Conservation (phyloP, 202 grass and related monocot species). For the Carex sylvatica region DNA sequence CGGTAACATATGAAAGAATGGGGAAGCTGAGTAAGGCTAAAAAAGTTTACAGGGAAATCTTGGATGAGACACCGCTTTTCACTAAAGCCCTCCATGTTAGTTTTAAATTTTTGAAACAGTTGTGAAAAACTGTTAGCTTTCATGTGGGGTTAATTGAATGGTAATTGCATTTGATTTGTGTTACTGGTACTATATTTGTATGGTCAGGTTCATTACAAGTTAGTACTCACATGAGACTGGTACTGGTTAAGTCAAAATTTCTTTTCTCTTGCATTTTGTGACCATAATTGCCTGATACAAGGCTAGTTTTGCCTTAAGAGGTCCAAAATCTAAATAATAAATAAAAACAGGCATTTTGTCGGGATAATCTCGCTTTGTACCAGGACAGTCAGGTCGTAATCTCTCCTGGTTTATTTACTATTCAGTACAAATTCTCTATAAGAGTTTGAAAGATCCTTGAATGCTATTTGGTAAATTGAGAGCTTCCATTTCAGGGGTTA, state of each 20-base stretch:
- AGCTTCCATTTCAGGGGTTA: slow-evolving; percentile 53
- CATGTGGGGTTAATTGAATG: neutral
- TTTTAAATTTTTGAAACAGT: neutral
- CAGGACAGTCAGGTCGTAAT: neutral
- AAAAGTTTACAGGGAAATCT: slow-evolving; percentile 54
- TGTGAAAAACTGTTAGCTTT: neutral
- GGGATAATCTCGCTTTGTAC: neutral
- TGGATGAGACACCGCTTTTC: slow-evolving; percentile 59
- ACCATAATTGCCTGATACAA: neutral
- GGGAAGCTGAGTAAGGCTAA: slow-evolving; percentile 66
- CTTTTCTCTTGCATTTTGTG: neutral
- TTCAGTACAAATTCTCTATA: neutral
- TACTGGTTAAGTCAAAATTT: neutral
- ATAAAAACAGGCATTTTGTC: neutral
- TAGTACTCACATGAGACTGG: too few relatives aligned
- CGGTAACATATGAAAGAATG: slow-evolving; percentile 59
- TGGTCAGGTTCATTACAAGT: neutral
- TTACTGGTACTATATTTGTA: neutral
- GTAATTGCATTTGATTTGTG: neutral
- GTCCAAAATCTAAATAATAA: neutral
- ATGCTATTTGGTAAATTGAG: neutral
- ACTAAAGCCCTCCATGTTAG: slow-evolving; percentile 87
- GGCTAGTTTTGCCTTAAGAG: neutral
- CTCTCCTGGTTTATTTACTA: neutral
- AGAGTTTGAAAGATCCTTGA: neutral